phyloP scores from a whole-genome alignment of 108 stramenopile genomes.

The Chaetoceros tenuissimus region DNA sequence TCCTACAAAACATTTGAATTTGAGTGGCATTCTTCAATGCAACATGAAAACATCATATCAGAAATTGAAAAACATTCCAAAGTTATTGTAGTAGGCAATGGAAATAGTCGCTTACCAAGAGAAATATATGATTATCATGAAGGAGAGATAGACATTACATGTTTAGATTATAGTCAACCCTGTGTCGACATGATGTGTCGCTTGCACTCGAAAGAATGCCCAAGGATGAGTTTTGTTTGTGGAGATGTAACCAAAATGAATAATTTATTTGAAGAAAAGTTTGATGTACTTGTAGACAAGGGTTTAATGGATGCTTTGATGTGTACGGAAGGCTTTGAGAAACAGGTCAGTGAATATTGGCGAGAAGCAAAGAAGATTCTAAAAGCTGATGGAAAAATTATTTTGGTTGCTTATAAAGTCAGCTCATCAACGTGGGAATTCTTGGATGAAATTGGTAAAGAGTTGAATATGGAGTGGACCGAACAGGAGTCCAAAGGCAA shows the following conservation, averaged over 20 bases:
- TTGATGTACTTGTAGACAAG: constrained; percentile 67
- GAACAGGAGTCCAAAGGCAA: background rate
- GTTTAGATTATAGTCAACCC: constrained; percentile 52
- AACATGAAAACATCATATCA: constrained; percentile 33
- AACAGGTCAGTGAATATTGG: constrained; percentile 24
- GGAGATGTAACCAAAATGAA: constrained; percentile 51
- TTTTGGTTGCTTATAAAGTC: constrained; percentile 34
- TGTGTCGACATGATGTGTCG: constrained; percentile 44
- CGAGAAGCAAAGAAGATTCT: constrained; percentile 21
- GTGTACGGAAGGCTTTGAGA: constrained; percentile 62
- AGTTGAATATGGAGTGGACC: constrained; percentile 23
- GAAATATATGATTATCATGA: constrained; percentile 30
- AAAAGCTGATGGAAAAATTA: constrained; percentile 14
- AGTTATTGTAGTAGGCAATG: constrained; percentile 49
- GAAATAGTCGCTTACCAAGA: constrained; percentile 49
- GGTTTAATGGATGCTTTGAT: constrained; percentile 71
- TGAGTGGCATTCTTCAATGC: constrained; percentile 70
- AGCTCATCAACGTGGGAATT: constrained; percentile 23
- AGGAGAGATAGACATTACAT: constrained; percentile 18
- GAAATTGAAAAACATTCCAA: constrained; percentile 29
- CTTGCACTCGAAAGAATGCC: constrained; percentile 13
- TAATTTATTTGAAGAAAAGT: constrained; percentile 8
- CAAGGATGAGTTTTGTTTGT: constrained; percentile 46
- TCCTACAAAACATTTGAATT: constrained; percentile 6
- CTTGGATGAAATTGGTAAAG: constrained; percentile 12